Evolutionary conservation across 306 rosid species (phyloP).

Genomic region (Trifolium fragiferum): DNA sequence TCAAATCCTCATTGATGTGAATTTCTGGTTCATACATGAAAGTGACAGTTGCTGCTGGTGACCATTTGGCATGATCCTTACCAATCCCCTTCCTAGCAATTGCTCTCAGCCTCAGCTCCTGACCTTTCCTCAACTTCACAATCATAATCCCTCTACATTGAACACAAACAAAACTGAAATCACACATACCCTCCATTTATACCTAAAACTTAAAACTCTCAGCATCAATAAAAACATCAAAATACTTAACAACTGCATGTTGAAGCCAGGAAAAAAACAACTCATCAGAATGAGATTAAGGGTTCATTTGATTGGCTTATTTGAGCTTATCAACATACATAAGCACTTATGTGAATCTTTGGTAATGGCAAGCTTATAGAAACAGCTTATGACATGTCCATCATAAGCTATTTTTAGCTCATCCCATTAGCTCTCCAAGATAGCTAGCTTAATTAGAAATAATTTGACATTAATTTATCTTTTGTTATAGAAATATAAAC

Average conservation of each 20-base stretch:
- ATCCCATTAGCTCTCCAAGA: too few relatives aligned
- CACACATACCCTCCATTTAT: conserved; percentile 22
- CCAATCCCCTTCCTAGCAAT: conserved; percentile 97
- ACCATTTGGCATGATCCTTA: conserved; percentile 99
- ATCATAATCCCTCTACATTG: conserved; percentile 81
- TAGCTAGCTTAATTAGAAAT: not conserved
- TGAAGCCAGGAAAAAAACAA: not conserved
- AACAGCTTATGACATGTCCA: not conserved
- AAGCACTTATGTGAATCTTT: not conserved
- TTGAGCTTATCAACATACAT: not conserved
- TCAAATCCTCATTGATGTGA: conserved; percentile 85
- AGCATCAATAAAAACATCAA: not conserved
- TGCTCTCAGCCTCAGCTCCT: conserved; percentile 94
- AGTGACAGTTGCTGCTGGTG: conserved; percentile 95
- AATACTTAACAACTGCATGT: not conserved
- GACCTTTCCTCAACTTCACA: conserved; percentile 88
- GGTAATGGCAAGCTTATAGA: not conserved
- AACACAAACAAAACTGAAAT: conserved; percentile 22
- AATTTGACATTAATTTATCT: not conserved
- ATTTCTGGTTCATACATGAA: conserved; percentile 95
- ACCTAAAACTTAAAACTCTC: not conserved
- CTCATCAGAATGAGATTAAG: not conserved
- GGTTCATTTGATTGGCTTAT: not conserved
- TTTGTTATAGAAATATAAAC: not conserved
- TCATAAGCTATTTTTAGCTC: too few relatives aligned